Conservation (phyloP, 176 grass and related monocot genomes). For the Oryza nivara region DNA sequence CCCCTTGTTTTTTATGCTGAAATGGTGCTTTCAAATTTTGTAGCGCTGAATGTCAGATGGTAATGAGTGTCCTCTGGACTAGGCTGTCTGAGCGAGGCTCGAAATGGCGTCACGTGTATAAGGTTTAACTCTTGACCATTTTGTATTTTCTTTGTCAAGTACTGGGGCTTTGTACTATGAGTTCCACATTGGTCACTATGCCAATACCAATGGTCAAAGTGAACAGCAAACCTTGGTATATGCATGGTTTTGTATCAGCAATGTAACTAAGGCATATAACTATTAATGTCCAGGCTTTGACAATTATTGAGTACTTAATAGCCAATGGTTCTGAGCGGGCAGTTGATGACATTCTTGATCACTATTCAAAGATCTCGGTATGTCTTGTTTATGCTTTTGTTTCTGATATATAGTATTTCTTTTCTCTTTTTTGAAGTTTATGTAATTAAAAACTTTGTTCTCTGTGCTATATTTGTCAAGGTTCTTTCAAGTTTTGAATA, state of each 20-base stretch:
- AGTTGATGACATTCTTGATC: slow-evolving; percentile 94
- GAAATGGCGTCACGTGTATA: slow-evolving; percentile 94
- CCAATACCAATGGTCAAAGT: slow-evolving; percentile 14
- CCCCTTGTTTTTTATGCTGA: neutral
- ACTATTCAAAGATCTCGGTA: slow-evolving; percentile 92
- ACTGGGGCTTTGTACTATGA: slow-evolving; percentile 25
- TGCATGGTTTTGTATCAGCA: slow-evolving; percentile 20
- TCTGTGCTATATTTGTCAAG: slow-evolving; percentile 50
- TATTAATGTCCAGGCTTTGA: slow-evolving; percentile 62
- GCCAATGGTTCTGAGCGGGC: slow-evolving; percentile 95
- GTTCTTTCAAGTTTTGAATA: slow-evolving; percentile 92
- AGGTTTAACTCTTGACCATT: slow-evolving; percentile 45
- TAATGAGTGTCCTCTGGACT: slow-evolving; percentile 95
- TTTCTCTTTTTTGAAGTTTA: slow-evolving; percentile 12
- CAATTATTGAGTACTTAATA: slow-evolving; percentile 95
- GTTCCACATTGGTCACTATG: neutral
- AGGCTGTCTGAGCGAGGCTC: slow-evolving; percentile 71
- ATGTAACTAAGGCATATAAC: slow-evolving; percentile 36
- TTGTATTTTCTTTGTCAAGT: slow-evolving; percentile 14
- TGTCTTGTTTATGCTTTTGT: slow-evolving; percentile 29
- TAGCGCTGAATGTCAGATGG: slow-evolving; percentile 92
- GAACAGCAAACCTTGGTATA: slow-evolving; percentile 1
- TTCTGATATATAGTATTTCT: slow-evolving; percentile 15
- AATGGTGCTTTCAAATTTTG: slow-evolving; percentile 40
- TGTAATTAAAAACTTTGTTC: slow-evolving; percentile 26